Percentiles rank a stretch among this genome's conserved stretches.
Evolutionary conservation across 176 grass and related monocot species (phyloP).

Genomic region (Secale cereale): DNA sequence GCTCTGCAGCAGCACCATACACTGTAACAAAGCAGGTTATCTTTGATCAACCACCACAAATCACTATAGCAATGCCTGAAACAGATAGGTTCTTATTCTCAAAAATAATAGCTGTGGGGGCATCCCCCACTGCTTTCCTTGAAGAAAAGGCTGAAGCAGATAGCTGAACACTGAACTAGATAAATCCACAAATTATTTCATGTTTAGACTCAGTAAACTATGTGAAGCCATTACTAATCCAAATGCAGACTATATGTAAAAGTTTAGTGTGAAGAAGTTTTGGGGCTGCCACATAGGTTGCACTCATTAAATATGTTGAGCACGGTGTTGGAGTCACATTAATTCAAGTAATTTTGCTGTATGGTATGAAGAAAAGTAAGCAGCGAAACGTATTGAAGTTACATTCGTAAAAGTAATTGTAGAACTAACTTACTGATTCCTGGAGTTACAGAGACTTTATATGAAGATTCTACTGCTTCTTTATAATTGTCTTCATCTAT

Average conservation of each 20-base stretch:
- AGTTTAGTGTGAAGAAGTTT: background rate
- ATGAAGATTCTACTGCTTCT: constrained; percentile 94
- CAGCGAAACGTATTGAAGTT: background rate
- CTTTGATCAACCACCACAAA: background rate
- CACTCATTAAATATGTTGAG: constrained; percentile 21
- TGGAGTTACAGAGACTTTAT: constrained; percentile 77
- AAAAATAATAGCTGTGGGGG: background rate
- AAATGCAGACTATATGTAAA: background rate
- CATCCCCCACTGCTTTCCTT: background rate
- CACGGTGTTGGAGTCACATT: background rate
- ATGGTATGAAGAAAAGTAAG: background rate
- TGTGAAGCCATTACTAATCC: background rate
- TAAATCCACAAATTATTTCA: background rate
- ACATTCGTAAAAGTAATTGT: background rate
- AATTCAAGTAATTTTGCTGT: background rate
- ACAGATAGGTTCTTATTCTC: background rate
- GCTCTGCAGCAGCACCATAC: background rate
- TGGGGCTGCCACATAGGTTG: background rate
- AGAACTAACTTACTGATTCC: constrained; percentile 80
- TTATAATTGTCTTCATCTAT: constrained; percentile 95
- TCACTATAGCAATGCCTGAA: background rate
- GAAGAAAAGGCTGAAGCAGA: background rate
- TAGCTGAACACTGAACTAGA: background rate
- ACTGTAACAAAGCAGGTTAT: background rate
- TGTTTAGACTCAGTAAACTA: constrained; percentile 19